These are phyloP conservation scores for Aegilops bicornis DNA, from an alignment of 176 grass and related monocot species.

Conservation along the genomic window DNA sequence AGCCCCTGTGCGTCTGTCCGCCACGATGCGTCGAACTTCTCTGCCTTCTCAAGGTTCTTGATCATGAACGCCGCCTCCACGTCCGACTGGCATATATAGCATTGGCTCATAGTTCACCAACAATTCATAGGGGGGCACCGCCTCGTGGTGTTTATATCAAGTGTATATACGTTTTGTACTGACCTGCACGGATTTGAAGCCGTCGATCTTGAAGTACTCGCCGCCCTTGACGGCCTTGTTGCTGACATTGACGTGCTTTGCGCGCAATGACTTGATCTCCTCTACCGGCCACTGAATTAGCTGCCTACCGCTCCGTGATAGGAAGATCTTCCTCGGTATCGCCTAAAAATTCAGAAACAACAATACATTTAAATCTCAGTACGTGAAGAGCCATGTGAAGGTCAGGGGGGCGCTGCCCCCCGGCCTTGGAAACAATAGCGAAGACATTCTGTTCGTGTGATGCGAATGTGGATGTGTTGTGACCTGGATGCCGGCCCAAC, in stretches of 20 bases:
- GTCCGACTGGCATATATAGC: constrained; percentile 43
- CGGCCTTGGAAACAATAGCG: not conserved
- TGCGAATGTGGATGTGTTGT: not conserved
- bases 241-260: constrained; percentile 30
- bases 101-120: not conserved
- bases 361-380: not conserved
- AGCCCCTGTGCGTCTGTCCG: constrained; percentile 47
- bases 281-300: constrained; percentile 81
- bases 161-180: not conserved
- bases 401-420: too few species aligned
- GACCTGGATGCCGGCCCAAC: constrained; percentile 63
- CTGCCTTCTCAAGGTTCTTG: constrained; percentile 55
- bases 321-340: constrained; percentile 64
- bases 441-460: not conserved
- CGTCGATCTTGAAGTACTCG: constrained; percentile 41
- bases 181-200: constrained; percentile 50
- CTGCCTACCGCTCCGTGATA: constrained; percentile 52
- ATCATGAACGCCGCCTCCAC: constrained; percentile 69
- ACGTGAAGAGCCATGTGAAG: not conserved
- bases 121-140: not conserved
- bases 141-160: not conserved
- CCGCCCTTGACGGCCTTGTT: constrained; percentile 36
- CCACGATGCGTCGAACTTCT: constrained; percentile 63
- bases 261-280: constrained; percentile 54
- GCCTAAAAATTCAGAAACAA: not conserved